Conservation (phyloP, 805 yeast genomes). For the Wickerhamomyces bisporus region DNA sequence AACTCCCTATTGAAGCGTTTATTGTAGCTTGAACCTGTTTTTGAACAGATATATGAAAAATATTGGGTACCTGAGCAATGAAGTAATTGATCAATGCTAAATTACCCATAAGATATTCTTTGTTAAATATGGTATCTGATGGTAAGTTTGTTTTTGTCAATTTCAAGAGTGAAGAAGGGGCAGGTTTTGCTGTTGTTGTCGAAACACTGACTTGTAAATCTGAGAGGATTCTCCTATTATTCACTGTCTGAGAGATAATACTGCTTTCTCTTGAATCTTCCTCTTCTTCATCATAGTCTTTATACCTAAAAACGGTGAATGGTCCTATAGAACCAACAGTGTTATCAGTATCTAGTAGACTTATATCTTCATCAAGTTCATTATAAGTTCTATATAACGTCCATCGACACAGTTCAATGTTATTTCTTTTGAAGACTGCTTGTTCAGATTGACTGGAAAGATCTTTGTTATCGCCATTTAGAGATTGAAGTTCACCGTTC, state of each 20-base stretch:
- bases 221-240: too few species aligned
- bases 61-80: background rate
- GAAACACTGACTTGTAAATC: too few species aligned
- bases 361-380: conserved; percentile 69
- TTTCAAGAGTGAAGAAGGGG: too few species aligned
- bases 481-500: conserved; percentile 31
- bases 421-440: conserved; percentile 31
- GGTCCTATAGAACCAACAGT: conserved; percentile 8
- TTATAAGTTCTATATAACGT: conserved; percentile 44
- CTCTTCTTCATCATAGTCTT: too few species aligned
- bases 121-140: background rate
- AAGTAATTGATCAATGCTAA: background rate
- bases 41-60: background rate
- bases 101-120: background rate
- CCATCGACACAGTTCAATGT: conserved; percentile 46
- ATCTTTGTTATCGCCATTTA: conserved; percentile 10
- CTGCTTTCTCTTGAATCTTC: too few species aligned
- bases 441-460: conserved; percentile 28
- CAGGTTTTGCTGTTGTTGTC: too few species aligned
- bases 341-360: conserved; percentile 35
- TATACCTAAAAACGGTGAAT: background rate
- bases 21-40: background rate
- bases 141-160: too few species aligned
- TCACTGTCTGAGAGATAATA: too few species aligned
- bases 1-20: background rate